These are phyloP conservation scores for Linum lewisii DNA, from an alignment of 345 rosid species.

Conservation along the genomic window DNA sequence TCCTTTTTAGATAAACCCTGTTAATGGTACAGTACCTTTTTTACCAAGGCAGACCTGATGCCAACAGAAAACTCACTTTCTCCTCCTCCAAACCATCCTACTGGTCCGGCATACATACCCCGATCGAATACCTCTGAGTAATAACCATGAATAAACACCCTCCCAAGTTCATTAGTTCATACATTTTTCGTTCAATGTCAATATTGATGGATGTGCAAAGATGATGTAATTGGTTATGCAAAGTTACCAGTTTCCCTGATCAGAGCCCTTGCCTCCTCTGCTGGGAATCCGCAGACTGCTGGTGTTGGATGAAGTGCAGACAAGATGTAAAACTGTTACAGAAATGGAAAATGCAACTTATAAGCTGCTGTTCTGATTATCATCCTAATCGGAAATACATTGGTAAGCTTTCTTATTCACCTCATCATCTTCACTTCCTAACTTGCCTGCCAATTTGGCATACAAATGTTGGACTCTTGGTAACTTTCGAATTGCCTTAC, in stretches of 20 bases:
- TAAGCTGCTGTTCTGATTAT: background rate
- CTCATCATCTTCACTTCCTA: slow-evolving; percentile 82
- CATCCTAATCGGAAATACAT: background rate
- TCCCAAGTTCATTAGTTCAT: background rate
- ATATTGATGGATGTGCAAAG: background rate
- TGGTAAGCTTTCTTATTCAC: slow-evolving; percentile 28
- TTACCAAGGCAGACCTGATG: slow-evolving; percentile 77
- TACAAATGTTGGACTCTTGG: slow-evolving; percentile 76
- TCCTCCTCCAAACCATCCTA: slow-evolving; percentile 94
- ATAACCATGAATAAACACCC: slow-evolving; percentile 4
- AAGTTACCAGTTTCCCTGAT: slow-evolving; percentile 64
- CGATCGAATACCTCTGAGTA: slow-evolving; percentile 68
- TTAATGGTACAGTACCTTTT: slow-evolving; percentile 36
- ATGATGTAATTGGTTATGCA: too few relatives aligned
- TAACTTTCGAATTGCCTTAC: slow-evolving; percentile 59
- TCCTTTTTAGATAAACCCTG: background rate
- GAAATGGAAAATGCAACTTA: background rate
- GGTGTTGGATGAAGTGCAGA: slow-evolving; percentile 80
- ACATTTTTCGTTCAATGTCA: background rate
- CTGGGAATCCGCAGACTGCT: slow-evolving; percentile 83
- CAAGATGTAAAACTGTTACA: slow-evolving; percentile 57
- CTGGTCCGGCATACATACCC: slow-evolving; percentile 95
- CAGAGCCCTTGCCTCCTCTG: slow-evolving; percentile 65
- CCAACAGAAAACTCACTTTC: slow-evolving; percentile 94
- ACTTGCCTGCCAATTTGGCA: slow-evolving; percentile 55